A percentile compares a stretch with the other conserved stretches of the same genome.
These are phyloP conservation scores for Hortaea werneckii DNA, from an alignment of 2,329 filamentous ascomycete species.

Conservation along the genomic window DNA sequence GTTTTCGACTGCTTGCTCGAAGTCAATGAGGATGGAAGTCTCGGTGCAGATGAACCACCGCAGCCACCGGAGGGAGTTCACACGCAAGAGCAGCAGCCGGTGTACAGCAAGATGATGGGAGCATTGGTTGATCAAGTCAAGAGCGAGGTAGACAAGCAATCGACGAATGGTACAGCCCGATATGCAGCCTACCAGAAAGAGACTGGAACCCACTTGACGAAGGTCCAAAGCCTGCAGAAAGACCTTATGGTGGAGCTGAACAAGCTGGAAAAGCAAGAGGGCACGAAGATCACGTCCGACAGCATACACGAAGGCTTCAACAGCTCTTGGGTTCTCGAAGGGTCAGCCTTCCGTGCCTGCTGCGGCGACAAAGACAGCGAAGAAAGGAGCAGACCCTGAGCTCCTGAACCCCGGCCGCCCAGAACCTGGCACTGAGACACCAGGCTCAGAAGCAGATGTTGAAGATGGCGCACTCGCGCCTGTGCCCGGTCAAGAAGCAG, in stretches of 20 bases:
- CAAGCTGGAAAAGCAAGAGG: constrained; percentile 75
- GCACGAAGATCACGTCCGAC: constrained; percentile 88
- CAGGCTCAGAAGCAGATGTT: constrained; percentile 52
- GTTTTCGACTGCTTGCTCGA: constrained; percentile 88
- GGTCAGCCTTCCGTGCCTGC: constrained; percentile 12
- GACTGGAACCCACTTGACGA: constrained; percentile 62
- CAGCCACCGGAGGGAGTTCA: constrained; percentile 73
- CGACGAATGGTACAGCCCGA: constrained; percentile 45
- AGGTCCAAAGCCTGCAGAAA: constrained; percentile 68
- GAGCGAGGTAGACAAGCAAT: constrained; percentile 63
- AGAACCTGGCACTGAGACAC: constrained; percentile 35
- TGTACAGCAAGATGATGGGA: constrained; percentile 98
- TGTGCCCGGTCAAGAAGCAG: constrained; percentile 31
- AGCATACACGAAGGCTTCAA: constrained; percentile 82
- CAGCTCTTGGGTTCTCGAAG: constrained; percentile 74
- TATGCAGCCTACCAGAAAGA: constrained; percentile 70
- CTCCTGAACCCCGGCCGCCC: constrained; percentile 24
- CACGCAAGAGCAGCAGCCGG: constrained; percentile 57
- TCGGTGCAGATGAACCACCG: constrained; percentile 64
- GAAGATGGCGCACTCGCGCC: constrained; percentile 40
- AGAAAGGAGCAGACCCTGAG: constrained; percentile 25
- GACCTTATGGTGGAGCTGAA: constrained; percentile 65
- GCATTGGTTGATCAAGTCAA: constrained; percentile 90
- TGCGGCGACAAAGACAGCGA: constrained; percentile 17
- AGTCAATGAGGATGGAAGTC: constrained; percentile 49